Conservation (phyloP, 2,329 filamentous ascomycete species). For the Penicillium sp. region DNA sequence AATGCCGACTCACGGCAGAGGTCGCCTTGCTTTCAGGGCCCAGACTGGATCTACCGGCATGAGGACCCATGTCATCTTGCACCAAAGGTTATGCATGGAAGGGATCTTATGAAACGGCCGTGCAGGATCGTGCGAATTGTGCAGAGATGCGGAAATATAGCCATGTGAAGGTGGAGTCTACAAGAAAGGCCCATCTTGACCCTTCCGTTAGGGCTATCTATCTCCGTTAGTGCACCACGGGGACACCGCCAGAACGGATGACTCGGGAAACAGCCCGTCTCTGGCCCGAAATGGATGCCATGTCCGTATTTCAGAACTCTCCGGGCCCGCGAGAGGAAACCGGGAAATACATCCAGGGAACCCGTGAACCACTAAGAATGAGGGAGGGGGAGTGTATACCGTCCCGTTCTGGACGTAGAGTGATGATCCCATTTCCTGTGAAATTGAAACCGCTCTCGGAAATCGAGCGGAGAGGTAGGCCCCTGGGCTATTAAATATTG, state of each 20-base stretch:
- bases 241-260: background rate
- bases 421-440: background rate
- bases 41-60: background rate
- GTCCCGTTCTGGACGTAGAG: background rate
- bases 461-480: background rate
- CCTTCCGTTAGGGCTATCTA: background rate
- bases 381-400: background rate
- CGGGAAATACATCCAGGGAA: background rate
- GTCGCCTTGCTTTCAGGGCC: background rate
- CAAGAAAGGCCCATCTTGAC: background rate
- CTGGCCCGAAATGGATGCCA: background rate
- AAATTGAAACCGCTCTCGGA: background rate
- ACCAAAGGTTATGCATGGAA: background rate
- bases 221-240: too few relatives aligned
- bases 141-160: too few relatives aligned
- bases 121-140: too few relatives aligned
- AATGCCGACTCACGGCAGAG: background rate
- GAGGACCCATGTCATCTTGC: background rate
- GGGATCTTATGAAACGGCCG: background rate
- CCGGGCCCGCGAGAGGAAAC: background rate
- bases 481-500: background rate
- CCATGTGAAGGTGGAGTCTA: background rate
- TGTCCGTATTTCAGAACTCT: background rate
- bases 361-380: background rate
- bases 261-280: background rate